A percentile compares a stretch with the other conserved stretches of the same genome.
These are phyloP conservation scores for Ophiocordyceps sinensis DNA, from an alignment of 2,329 filamentous ascomycete genomes.

Conservation along the genomic window DNA sequence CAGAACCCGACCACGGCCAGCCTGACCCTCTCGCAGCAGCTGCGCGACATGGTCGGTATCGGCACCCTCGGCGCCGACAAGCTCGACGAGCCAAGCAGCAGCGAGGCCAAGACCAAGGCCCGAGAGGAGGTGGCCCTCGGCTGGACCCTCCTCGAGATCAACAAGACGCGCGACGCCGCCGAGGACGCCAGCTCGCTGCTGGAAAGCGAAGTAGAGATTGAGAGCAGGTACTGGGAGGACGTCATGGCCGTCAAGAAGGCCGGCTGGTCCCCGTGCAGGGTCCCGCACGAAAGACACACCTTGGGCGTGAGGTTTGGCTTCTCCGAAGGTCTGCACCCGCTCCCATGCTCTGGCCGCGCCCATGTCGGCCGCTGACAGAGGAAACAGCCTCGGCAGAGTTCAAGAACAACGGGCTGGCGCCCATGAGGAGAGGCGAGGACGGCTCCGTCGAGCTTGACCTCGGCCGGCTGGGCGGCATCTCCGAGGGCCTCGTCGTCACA, in stretches of 20 bases:
- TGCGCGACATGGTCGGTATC: conserved; percentile 58
- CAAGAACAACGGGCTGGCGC: conserved; percentile 61
- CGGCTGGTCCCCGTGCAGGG: conserved; percentile 73
- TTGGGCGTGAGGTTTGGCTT: conserved; percentile 86
- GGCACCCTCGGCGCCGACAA: conserved; percentile 60
- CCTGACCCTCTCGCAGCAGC: conserved; percentile 51
- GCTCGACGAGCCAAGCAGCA: conserved; percentile 44
- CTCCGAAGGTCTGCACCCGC: conserved; percentile 43
- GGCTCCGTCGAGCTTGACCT: conserved; percentile 64
- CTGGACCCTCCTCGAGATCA: conserved; percentile 66
- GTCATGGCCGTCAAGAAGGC: conserved; percentile 66
- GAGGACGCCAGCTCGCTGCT: conserved; percentile 58
- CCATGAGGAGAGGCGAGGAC: conserved; percentile 58
- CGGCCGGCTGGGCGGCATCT: conserved; percentile 34
- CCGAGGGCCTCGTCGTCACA: conserved; percentile 51
- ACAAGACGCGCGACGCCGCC: conserved; percentile 59
- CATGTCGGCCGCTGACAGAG: conserved; percentile 10
- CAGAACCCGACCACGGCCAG: conserved; percentile 57
- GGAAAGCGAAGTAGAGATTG: conserved; percentile 61
- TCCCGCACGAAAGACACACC: conserved; percentile 58
- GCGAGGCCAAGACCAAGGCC: conserved; percentile 38
- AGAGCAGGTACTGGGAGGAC: conserved; percentile 82
- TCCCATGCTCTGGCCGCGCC: not conserved
- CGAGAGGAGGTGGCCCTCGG: conserved; percentile 46
- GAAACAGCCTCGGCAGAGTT: conserved; percentile 38